Conservation (phyloP, 441 rosid species). For the Sinapis alba region DNA sequence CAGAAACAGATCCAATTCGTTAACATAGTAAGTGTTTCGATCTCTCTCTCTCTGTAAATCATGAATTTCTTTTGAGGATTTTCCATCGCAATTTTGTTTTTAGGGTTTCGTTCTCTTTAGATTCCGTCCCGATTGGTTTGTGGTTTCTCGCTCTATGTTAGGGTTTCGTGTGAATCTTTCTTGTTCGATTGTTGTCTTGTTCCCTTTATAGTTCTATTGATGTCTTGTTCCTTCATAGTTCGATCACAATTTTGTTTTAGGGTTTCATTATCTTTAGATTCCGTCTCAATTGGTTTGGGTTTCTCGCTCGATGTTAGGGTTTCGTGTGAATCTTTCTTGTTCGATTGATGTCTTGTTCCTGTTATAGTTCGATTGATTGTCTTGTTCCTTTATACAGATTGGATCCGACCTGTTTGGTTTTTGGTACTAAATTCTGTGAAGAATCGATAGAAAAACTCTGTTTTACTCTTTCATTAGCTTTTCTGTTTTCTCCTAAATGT, state of each 20-base stretch:
- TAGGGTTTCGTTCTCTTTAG: neutral
- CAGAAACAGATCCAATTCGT: no score
- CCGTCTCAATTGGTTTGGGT: neutral
- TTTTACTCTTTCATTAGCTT: neutral
- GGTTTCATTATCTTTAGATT: neutral
- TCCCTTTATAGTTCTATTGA: no score
- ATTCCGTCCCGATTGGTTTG: neutral
- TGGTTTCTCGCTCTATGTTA: neutral
- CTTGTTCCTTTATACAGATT: neutral
- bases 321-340: no score
- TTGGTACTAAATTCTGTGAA: neutral
- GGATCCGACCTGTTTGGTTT: neutral
- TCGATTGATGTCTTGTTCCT: neutral
- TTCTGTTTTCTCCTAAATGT: no score
- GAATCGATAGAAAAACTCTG: no score
- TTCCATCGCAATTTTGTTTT: neutral
- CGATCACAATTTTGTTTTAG: neutral
- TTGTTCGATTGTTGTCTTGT: neutral
- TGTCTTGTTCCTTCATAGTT: neutral
- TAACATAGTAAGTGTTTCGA: no score
- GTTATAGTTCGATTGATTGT: no score
- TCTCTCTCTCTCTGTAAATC: neutral
- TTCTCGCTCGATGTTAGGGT: no score
- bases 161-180: neutral
- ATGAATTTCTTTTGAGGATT: neutral